Conservation (phyloP, 805 yeast genomes). For the Starmerella ratchasimensis region DNA sequence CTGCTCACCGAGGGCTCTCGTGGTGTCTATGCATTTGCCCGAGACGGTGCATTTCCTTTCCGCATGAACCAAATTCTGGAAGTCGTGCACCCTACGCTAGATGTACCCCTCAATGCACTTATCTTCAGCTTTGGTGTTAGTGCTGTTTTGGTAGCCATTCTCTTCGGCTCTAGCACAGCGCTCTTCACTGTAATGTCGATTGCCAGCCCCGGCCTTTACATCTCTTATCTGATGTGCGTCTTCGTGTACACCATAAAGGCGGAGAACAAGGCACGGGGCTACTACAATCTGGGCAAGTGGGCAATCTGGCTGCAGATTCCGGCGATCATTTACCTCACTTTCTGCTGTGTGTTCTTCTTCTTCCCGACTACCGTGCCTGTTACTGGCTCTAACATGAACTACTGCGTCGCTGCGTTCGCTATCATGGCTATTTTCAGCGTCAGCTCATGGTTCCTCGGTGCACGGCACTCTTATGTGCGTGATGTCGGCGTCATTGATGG, state of each 20-base stretch:
- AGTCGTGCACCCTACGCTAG: constrained; percentile 33
- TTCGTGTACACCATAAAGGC: constrained; percentile 20
- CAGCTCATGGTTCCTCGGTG: constrained; percentile 16
- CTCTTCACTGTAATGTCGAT: constrained; percentile 51
- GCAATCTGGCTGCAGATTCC: constrained; percentile 51
- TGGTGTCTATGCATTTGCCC: constrained; percentile 52
- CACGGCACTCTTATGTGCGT: constrained; percentile 5
- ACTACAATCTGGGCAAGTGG: constrained; percentile 44
- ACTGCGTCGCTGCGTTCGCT: constrained; percentile 42
- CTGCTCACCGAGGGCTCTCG: constrained; percentile 59
- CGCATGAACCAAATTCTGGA: constrained; percentile 38
- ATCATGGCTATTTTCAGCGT: constrained; percentile 28
- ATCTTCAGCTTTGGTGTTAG: constrained; percentile 38
- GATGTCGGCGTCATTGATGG: constrained; percentile 1
- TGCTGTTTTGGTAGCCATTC: constrained; percentile 39
- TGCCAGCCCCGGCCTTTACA: constrained; percentile 42
- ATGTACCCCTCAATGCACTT: constrained; percentile 49
- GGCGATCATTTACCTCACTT: constrained; percentile 42
- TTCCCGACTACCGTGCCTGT: constrained; percentile 52
- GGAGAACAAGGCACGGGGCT: constrained; percentile 33
- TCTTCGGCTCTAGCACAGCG: constrained; percentile 56
- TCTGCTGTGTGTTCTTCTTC: constrained; percentile 46
- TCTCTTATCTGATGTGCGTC: constrained; percentile 47
- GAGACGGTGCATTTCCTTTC: constrained; percentile 46
- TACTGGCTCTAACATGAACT: constrained; percentile 49